Evolutionary conservation across 1,284 basidiomycete genomes (phyloP).

Genomic region (Caloboletus firmus): DNA sequence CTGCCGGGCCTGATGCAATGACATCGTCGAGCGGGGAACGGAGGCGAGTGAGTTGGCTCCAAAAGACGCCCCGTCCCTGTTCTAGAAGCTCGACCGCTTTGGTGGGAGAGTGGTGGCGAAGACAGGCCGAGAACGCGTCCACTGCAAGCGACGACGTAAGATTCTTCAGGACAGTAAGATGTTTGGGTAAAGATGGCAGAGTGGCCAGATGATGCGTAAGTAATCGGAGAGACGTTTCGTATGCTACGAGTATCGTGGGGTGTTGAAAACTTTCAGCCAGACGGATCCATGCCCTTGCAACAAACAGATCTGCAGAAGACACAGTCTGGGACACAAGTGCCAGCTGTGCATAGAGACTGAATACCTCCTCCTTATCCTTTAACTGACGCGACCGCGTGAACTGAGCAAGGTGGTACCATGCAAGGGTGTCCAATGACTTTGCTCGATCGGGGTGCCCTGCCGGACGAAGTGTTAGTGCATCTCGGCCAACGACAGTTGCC

Average conservation of each 20-base stretch:
- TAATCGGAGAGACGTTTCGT: neutral
- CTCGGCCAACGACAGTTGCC: neutral
- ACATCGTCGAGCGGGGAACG: no score
- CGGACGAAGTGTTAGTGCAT: neutral
- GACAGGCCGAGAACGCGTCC: conserved; percentile 1
- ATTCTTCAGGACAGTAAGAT: neutral
- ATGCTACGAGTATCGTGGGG: neutral
- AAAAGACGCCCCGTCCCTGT: no score
- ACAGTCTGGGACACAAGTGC: neutral
- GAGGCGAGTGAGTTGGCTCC: no score
- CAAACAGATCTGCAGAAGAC: neutral
- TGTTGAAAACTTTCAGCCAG: neutral
- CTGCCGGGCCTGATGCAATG: no score
- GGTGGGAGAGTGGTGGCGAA: neutral
- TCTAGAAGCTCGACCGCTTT: neutral
- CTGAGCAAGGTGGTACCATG: neutral
- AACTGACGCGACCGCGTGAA: neutral
- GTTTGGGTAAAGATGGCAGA: neutral
- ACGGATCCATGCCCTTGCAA: neutral
- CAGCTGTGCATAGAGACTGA: neutral
- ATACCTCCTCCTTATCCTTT: neutral
- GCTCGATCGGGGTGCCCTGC: neutral
- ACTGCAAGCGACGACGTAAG: neutral
- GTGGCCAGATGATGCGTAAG: neutral
- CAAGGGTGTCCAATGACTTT: neutral